Percentiles rank a stretch among this genome's conserved stretches.
These are phyloP conservation scores for Aureobasidium uvarum DNA, from an alignment of 2,329 filamentous ascomycete species.

Conservation along the genomic window DNA sequence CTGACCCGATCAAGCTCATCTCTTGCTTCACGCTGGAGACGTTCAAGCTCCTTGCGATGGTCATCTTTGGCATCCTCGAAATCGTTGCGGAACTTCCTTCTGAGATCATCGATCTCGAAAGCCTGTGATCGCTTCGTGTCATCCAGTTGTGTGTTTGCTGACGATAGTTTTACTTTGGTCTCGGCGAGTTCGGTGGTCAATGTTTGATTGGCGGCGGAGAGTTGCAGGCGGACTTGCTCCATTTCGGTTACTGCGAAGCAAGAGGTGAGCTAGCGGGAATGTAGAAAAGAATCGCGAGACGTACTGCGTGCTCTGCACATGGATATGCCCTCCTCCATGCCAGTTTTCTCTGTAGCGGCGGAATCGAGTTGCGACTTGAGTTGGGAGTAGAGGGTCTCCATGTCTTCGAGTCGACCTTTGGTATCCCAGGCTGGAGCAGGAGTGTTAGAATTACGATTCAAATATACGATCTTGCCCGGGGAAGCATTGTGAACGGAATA, in stretches of 20 bases:
- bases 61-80: constrained; percentile 56
- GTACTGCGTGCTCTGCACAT: constrained; percentile 72
- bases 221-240: constrained; percentile 52
- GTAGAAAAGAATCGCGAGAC: constrained; percentile 32
- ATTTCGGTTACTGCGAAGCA: constrained; percentile 53
- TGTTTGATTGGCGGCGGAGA: constrained; percentile 53
- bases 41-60: constrained; percentile 57
- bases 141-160: constrained; percentile 51
- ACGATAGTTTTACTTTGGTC: constrained; percentile 53
- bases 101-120: constrained; percentile 53
- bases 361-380: constrained; percentile 71
- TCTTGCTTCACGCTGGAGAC: constrained; percentile 53
- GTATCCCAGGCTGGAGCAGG: constrained; percentile 73
- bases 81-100: constrained; percentile 56
- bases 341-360: constrained; percentile 65
- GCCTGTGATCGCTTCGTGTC: constrained; percentile 54
- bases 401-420: constrained; percentile 69
- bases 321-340: constrained; percentile 70
- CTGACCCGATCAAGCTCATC: constrained; percentile 46
- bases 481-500: constrained; percentile 26
- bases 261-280: constrained; percentile 13
- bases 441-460: constrained; percentile 73
- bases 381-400: constrained; percentile 70
- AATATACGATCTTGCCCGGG: constrained; percentile 40
- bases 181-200: constrained; percentile 68